Base-by-base conservation (phyloP, 2,329 filamentous ascomycete species). In the Botrytis galanthina region DNA sequence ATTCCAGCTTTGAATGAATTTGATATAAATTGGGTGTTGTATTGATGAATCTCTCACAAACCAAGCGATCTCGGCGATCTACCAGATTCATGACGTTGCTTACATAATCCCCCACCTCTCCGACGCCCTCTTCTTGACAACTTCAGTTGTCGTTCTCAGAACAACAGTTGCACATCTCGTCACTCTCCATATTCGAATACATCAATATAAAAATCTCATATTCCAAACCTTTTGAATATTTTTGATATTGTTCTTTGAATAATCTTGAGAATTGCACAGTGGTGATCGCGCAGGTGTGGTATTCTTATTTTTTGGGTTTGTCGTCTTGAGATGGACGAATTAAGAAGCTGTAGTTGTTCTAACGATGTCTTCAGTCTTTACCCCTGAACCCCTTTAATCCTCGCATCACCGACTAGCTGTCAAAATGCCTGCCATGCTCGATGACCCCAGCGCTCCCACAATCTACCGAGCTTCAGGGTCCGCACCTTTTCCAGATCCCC, bases 371-470 rank as follows among this genome's bases (percentile, higher is more conserved):
- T n/a, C 29, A n/a, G 60, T 48, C 42, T 26, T 68, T 69, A 61
- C 63, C 71, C 54, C 54, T 57, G 42, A 60, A 51, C 48, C 63
- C 44, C 42, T 73, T 46, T 72, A 54, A 67, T 51, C 68, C 44
- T 29, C 69, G 72, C 57, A 32, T 46, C 20, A 57, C 59, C 67
- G 66, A 57, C 20, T 61, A 72, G 71, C 48, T 54, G 72, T 74
- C 75, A 79, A 74, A 51, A 90, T 90, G 88, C 87, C 88, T 75
- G 88, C 88, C 42, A 87, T 89, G 84, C 84, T 89, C 73, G 88
- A 90, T 78, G 88, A 90, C 79, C 88, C 89, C 16, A 85, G 85
- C 60, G 84, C 85, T 75, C 84, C 87, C 18, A 82, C 85, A 78
- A 85, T 89, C 73, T 88, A 86, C 79, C 85, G 88, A 67, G 83